Evolutionary conservation across 2,329 filamentous ascomycete genomes (phyloP).

Genomic region (Nigrograna mackinnonii): DNA sequence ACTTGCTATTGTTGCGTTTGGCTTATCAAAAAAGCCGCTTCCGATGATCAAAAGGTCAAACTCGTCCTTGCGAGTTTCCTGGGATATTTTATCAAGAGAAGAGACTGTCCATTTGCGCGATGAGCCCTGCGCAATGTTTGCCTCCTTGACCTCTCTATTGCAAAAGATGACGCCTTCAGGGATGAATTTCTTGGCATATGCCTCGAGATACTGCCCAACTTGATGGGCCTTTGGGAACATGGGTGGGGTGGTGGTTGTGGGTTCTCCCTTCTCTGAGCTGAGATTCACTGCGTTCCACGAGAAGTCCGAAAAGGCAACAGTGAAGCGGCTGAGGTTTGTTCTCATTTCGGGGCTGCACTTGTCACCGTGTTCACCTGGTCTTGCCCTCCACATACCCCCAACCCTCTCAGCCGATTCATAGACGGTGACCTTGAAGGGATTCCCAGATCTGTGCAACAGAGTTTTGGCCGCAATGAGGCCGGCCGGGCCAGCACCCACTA

Average conservation of each 20-base stretch:
- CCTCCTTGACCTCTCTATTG: constrained; percentile 41
- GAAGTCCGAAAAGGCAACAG: constrained; percentile 66
- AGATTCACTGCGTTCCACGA: constrained; percentile 63
- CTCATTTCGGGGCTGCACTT: constrained; percentile 64
- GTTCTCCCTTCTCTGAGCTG: constrained; percentile 3
- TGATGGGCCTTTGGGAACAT: constrained; percentile 78
- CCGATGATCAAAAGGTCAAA: constrained; percentile 76
- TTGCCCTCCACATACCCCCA: constrained; percentile 76
- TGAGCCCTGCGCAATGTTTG: constrained; percentile 12
- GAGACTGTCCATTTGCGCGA: constrained; percentile 23
- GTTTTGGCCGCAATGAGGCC: constrained; percentile 63
- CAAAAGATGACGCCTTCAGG: constrained; percentile 54
- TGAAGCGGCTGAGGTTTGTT: constrained; percentile 77
- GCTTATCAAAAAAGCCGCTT: constrained; percentile 71
- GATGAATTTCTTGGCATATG: constrained; percentile 65
- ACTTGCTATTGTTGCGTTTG: constrained; percentile 1
- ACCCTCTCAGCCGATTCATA: constrained; percentile 69
- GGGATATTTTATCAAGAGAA: constrained; percentile 16
- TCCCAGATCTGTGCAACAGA: constrained; percentile 60
- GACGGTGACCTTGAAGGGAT: constrained; percentile 66
- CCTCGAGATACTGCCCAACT: constrained; percentile 71
- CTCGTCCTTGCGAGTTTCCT: constrained; percentile 11
- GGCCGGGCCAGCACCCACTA: constrained; percentile 50
- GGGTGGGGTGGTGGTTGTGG: constrained; percentile 45
- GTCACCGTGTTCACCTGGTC: constrained; percentile 52